Evolutionary conservation across 208 protist genomes (phyloP), one percentile per base, ranked within the genome.

Genomic region (Zelonia costaricensis): DNA sequence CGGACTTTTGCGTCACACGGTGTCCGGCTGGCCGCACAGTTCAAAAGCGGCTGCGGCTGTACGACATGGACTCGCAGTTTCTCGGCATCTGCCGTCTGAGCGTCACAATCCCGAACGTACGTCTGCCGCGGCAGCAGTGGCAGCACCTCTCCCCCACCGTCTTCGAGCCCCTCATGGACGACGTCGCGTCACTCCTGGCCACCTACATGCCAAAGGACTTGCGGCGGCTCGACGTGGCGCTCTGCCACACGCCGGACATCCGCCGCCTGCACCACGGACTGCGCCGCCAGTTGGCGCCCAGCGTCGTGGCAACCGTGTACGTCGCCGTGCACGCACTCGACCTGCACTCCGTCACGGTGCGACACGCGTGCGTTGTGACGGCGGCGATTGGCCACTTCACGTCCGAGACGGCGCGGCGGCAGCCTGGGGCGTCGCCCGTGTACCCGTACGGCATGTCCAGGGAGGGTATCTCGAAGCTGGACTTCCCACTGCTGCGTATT

Each of bases 171-270:
- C 57, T 92, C 30, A 64, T 79, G 46, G 84, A 92, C 78, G 89
- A 95, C 60, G 23, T 95, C 36, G 70, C 74, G 9, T 88, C 89
- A 0, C 59, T 95, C 8, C 22, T 88, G 18, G 28, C 52, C 13
- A 82, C 79, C 18, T 92, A 92, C 69, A 83, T 56, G 51, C 83
- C 81, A 28, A 78, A 91, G 52, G 81, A 88, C 22, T 42, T 95
- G 49, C 70, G 74, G 12, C 52, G 59, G 13, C 42, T 95, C 2
- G 75, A 91, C 48, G 55, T 80, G 27, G 64, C 73, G 40, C 31
- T 92, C n/a, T 74, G 42, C 42, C 76, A 71, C 28, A 47, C 68
- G 3, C 52, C 56, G n/a, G 66, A 91, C 39, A 39, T 87, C 18
- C 70, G 74, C n/a, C 23, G 27, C 5, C 27, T 86, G 25, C 89